Evolutionary conservation across 192 early-diverging fungal species (phyloP).

Genomic region (Dissophora ornata): DNA sequence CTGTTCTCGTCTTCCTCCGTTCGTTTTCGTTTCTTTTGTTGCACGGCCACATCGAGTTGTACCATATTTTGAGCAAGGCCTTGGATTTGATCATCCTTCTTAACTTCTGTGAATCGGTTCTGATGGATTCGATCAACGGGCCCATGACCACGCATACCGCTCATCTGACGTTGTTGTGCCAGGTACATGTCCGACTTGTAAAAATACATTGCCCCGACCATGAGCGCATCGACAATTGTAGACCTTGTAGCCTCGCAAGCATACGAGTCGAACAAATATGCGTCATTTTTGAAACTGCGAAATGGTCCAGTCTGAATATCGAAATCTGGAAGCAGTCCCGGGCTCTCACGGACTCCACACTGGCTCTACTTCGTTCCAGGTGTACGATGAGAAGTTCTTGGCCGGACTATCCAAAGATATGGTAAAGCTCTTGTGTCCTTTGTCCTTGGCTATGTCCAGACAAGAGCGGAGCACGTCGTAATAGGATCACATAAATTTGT

Average conservation of each 20-base stretch:
- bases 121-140: too few species aligned
- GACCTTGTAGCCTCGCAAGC: conserved; percentile 2
- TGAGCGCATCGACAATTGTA: conserved; percentile 8
- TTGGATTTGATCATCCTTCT: not conserved
- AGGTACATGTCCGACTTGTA: conserved; percentile 2
- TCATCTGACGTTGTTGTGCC: conserved; percentile 12
- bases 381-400: conserved; percentile 6
- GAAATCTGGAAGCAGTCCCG: not conserved
- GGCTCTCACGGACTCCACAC: conserved; percentile 4
- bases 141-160: conserved; percentile 13
- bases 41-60: conserved; percentile 26
- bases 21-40: conserved; percentile 26
- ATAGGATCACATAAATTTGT: not conserved
- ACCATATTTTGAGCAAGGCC: conserved; percentile 24
- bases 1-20: conserved; percentile 6
- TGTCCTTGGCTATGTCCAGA: conserved; percentile 5
- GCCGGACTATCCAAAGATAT: conserved; percentile 10
- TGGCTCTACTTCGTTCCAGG: conserved; percentile 1
- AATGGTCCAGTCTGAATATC: not conserved
- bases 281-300: conserved; percentile 5
- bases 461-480: conserved; percentile 3
- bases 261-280: not conserved
- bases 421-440: conserved; percentile 2
- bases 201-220: conserved; percentile 5
- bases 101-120: not conserved